Conservation (phyloP, 805 yeast genomes). For the Candida xiaguanensis region DNA sequence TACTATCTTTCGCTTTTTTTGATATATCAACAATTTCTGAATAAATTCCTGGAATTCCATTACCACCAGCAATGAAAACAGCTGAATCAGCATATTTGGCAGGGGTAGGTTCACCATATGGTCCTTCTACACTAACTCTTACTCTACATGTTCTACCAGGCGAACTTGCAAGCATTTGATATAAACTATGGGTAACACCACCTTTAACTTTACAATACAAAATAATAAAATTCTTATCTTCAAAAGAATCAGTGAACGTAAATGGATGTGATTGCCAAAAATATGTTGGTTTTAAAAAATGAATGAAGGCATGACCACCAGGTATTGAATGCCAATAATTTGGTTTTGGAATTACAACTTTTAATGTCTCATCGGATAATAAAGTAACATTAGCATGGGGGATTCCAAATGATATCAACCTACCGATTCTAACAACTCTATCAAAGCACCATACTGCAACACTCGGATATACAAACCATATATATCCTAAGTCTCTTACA, state of each 20-base stretch:
- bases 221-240: constrained; percentile 18
- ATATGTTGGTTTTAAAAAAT: constrained; percentile 35
- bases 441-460: constrained; percentile 37
- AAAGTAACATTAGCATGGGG: constrained; percentile 31
- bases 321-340: constrained; percentile 39
- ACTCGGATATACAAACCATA: constrained; percentile 23
- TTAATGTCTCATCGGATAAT: constrained; percentile 37
- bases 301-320: constrained; percentile 36
- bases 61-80: constrained; percentile 68
- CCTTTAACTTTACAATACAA: constrained; percentile 36
- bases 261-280: constrained; percentile 49
- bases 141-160: constrained; percentile 26
- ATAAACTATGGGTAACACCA: constrained; percentile 33
- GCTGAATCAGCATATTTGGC: constrained; percentile 50
- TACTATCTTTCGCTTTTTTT: constrained; percentile 6
- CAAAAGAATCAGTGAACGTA: constrained; percentile 27
- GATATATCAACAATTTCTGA: constrained; percentile 35
- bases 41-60: constrained; percentile 62
- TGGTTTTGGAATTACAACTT: constrained; percentile 47
- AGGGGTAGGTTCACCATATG: constrained; percentile 57
- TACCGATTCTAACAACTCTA: constrained; percentile 28
- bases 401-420: constrained; percentile 30
- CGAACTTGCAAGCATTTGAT: constrained; percentile 19
- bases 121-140: constrained; percentile 55
- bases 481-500: constrained; percentile 23